Base-by-base conservation (phyloP, 2,329 filamentous ascomycete species). In the Coleophoma eucalyptorum region DNA sequence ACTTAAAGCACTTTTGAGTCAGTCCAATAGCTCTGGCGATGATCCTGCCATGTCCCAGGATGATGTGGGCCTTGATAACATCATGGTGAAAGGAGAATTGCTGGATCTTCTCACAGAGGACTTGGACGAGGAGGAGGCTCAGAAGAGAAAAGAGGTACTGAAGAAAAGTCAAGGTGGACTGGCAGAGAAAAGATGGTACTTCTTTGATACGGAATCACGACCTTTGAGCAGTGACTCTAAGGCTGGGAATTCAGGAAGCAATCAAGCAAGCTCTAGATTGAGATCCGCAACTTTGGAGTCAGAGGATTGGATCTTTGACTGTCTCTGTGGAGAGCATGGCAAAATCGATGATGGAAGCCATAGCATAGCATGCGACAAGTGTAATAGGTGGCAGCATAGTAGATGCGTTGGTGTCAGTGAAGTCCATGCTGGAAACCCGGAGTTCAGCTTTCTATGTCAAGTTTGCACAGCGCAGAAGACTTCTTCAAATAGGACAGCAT, bases 341-440 rank as follows among this genome's bases (percentile, higher is more conserved):
- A 86, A 93, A 59, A 87, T 96, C 50, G 92, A 97, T 62, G 92
- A 96, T 64, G 92, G 92, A 35, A 84, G 88, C 5, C 90, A 95
- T 65, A 95, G 90, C 65, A 83, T 97, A 53, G 87, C 90, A n/a
- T 97, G 92, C 69, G 92, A 97, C 65, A 83, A 77, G 57, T 97
- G 92, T 74, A 93, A 86, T 65, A 84, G 94, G 44, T 97, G 92
- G 92, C 91, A 96, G 66, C 92, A 97, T 65, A 94, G 90, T 74
- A 87, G 86, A 60, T 97, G 92, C 63, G 78, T 95, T 53, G 85
- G 84, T 38, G 87, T 96, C 56, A 78, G 80, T 46, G 50, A 26
- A 33, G 35, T 18, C 13, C 19, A 20, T 44, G 42, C 42, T 31
- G 42, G 20, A 31, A 20, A n/a, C 7, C 20, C 26, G 8, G 16